Evolutionary conservation across 331 rosid genomes (phyloP), one percentile per base, ranked within the genome.

Genomic region (Ulmus americana): DNA sequence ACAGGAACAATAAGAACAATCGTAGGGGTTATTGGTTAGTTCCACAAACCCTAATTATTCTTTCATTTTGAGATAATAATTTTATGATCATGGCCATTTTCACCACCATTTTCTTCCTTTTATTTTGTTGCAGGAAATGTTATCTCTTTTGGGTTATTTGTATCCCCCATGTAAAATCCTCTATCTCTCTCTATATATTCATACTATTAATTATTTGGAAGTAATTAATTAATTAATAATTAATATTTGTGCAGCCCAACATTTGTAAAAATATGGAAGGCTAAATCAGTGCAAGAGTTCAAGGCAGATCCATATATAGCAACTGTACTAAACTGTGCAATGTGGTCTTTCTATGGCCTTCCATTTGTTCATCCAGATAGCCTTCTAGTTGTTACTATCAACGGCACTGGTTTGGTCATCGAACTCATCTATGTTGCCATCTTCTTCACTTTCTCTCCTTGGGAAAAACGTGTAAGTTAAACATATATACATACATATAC

Each of bases 271-370:
- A 86, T 89, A 76, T 39, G 51, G 1, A 82, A 82, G 70, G 50
- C 42, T 48, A 84, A 73, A 68, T 42, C 95, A 13, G 84, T 79
- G 59, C 60, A 73, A 70, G 85, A 84, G 35, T 89, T 86, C 79
- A 84, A 66, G 73, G 79, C 95, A 45, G 88, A 86, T 76, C 95
- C 90, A 0, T 86, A 89, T 51, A 39, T 89, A 28, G 83, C 78
- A 4, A 84, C 96, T 0, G 12, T 86, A 16, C 71, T 86, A 1
- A 86, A 84, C 59, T 89, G 95, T 64, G 81, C 81, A 13, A 14
- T 82, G 66, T 84, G 96, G 91, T 0, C 75, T 11, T 69, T 86
- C 63, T 89, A 84, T 56, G 95, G 91, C 71, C 5, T 72, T 10
- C 91, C 95, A 0, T 56, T 72, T 7, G 84, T 86, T 20, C 84